Evolutionary conservation across 352 stramenopile genomes (phyloP), one percentile per base, ranked within the genome.

Genomic region (Pythium apleroticum): DNA sequence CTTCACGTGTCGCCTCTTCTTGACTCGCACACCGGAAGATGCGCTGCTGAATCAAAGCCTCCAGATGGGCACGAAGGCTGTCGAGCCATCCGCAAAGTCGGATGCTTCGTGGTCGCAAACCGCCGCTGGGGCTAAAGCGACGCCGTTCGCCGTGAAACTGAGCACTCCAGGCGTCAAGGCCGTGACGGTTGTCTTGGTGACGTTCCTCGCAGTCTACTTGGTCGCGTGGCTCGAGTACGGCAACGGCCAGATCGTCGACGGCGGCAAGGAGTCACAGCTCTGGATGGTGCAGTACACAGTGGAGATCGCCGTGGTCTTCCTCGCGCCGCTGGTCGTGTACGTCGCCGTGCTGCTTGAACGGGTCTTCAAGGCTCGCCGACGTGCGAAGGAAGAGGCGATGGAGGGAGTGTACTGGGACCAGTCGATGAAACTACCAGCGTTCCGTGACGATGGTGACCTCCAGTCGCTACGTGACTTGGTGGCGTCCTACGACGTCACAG

Each of bases 1-100:
- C 41, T 68, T 78, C 50, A 69, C 15, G 10, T 37, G 69, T 6
- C 37, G 66, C 45, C 56, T 77, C 15, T 67, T 43, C 30, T 35
- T 75, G 35, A 78, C 72, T 4, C 24, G 45, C 12, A 27, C 22
- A 25, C 59, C 56, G 4, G 33, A 20, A 0, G 56, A 76, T 1
- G 30, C 60, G 0, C 4, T 17, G 25, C 33, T 78, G 17, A 35
- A 67, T 31, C n/a, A 14, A 15, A 57, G 4, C 20, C 20, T 63
- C 14, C 8, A 14, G 27, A 62, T 73, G 8, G 41, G 65, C 45
- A 48, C 63, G 15, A 37, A 58, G 12, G 25, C 27, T 30, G 33
- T 57, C 22, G 35, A 33, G 6, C 28, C 24, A 4, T 24, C 17
- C 0, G 20, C 41, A 24, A 60, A 17, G 22, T 8, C 19, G 3